These are phyloP conservation scores for Xylariaceae sp. DNA, from an alignment of 2,329 filamentous ascomycete genomes.

Conservation along the genomic window DNA sequence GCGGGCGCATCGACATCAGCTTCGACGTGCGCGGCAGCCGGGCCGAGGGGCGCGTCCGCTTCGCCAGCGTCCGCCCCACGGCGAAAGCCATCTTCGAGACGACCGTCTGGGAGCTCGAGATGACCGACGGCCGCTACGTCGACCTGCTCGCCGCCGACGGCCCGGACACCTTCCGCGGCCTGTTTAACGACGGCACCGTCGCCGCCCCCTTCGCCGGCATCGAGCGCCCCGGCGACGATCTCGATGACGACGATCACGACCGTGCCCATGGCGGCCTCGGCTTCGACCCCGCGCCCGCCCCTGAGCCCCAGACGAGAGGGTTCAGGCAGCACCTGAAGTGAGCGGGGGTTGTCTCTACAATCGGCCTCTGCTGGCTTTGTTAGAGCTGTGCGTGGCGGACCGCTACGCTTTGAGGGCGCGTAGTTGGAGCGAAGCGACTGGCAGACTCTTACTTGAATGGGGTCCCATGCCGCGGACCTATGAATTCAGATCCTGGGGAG, in stretches of 20 bases:
- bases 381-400: too few relatives aligned
- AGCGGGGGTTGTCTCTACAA: constrained; percentile 1
- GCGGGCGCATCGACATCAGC: constrained; percentile 78
- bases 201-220: constrained; percentile 34
- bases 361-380: too few relatives aligned
- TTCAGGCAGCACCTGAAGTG: constrained; percentile 43
- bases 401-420: too few relatives aligned
- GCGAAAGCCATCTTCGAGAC: constrained; percentile 68
- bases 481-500: too few relatives aligned
- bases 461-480: too few relatives aligned
- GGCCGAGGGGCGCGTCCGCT: constrained; percentile 65
- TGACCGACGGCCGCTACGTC: constrained; percentile 50
- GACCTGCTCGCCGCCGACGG: constrained; percentile 68
- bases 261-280: too few relatives aligned
- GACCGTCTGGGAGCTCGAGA: constrained; percentile 78
- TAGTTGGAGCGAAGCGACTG: too few relatives aligned
- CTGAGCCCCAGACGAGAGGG: constrained; percentile 41
- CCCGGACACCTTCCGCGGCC: constrained; percentile 62
- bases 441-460: too few relatives aligned
- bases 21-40: constrained; percentile 81
- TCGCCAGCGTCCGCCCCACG: constrained; percentile 63
- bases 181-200: too few relatives aligned
- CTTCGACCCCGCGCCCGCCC: too few relatives aligned
- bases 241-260: too few relatives aligned
- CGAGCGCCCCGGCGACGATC: constrained; percentile 31